Evolutionary conservation across 345 rosid species (phyloP).

Genomic region (Arabidopsis thaliana): TAIR10.1 NC_003076.8:20693501-20694000

Average conservation of each 20-base stretch:
- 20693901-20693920: conserved; percentile 52
- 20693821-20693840: conserved; percentile 60
- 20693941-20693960: conserved; percentile 50
- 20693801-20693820: conserved; percentile 64
- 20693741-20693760: conserved; percentile 13
- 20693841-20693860: conserved; percentile 58
- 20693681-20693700: conserved; percentile 36
- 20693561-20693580: conserved; percentile 24
- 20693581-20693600: conserved; percentile 30
- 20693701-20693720: conserved; percentile 19
- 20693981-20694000: conserved; percentile 54
- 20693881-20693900: conserved; percentile 53
- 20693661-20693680: conserved; percentile 39
- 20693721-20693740: conserved; percentile 36
- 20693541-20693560: conserved; percentile 18
- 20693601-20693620: conserved; percentile 34
- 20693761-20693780: conserved; percentile 39
- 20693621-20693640: conserved; percentile 31
- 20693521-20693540: not conserved
- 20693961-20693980: conserved; percentile 49
- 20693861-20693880: conserved; percentile 56
- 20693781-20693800: conserved; percentile 55
- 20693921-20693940: conserved; percentile 51
- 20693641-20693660: conserved; percentile 26
- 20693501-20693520: not conserved